Evolutionary conservation across 495 filamentous ascomycete species (phyloP).

Genomic region (Aspergillus avenaceus): DNA sequence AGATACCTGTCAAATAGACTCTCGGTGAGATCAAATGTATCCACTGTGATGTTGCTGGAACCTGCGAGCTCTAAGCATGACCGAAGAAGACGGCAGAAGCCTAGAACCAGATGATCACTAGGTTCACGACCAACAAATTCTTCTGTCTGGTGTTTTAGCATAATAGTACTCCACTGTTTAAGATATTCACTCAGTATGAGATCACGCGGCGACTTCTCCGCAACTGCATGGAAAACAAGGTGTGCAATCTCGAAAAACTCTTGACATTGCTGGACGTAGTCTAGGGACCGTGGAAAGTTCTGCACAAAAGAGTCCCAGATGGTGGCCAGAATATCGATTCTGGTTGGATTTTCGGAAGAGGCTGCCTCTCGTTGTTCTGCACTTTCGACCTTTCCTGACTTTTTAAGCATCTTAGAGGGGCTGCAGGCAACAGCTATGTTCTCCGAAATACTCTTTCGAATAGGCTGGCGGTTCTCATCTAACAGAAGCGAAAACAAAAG

Average conservation of each 20-base stretch:
- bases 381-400: slow-evolving; percentile 13
- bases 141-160: slow-evolving; percentile 50
- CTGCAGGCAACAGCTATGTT: slow-evolving; percentile 32
- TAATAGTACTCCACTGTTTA: slow-evolving; percentile 47
- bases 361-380: slow-evolving; percentile 8
- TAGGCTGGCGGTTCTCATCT: slow-evolving; percentile 26
- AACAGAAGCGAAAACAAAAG: slow-evolving; percentile 36
- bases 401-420: slow-evolving; percentile 23
- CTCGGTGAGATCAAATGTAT: slow-evolving; percentile 50
- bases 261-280: slow-evolving; percentile 42
- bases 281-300: slow-evolving; percentile 42
- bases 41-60: slow-evolving; percentile 36
- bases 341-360: slow-evolving; percentile 18
- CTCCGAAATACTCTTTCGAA: slow-evolving; percentile 34
- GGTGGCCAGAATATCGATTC: slow-evolving; percentile 39
- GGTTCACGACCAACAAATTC: slow-evolving; percentile 52
- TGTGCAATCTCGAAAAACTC: slow-evolving; percentile 55
- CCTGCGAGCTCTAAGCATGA: slow-evolving; percentile 48
- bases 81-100: slow-evolving; percentile 44
- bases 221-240: slow-evolving; percentile 51
- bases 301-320: slow-evolving; percentile 51
- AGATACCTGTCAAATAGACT: slow-evolving; percentile 64
- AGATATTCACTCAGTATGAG: slow-evolving; percentile 51
- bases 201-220: slow-evolving; percentile 42
- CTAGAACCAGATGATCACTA: slow-evolving; percentile 45